phyloP scores from a whole-genome alignment of 2,329 filamentous ascomycete genomes.

The Xylariaceae sp. region DNA sequence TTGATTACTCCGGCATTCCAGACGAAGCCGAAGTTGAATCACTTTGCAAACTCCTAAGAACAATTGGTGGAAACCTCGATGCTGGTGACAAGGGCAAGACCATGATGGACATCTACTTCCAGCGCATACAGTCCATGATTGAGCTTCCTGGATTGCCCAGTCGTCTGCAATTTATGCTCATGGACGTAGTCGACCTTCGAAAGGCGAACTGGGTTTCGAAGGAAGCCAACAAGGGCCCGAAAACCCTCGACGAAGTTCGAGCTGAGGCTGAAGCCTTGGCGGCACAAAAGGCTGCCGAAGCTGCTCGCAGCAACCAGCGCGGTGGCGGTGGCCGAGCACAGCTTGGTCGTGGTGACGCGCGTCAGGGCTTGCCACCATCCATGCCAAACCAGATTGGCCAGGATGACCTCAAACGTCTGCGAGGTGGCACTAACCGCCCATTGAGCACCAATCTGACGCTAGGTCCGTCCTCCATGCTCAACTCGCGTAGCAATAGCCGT shows the following conservation, averaged over 20 bases:
- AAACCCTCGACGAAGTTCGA: conserved; percentile 91
- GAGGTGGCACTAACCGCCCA: conserved; percentile 53
- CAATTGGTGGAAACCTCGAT: conserved; percentile 85
- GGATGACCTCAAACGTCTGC: conserved; percentile 85
- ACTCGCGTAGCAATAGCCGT: conserved; percentile 85
- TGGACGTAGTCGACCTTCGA: conserved; percentile 88
- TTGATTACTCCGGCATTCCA: conserved; percentile 88
- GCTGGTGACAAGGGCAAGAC: conserved; percentile 72
- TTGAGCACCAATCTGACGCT: conserved; percentile 59
- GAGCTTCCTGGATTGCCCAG: conserved; percentile 76
- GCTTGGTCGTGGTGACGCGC: conserved; percentile 78
- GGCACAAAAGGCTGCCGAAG: conserved; percentile 76
- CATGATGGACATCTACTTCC: conserved; percentile 93
- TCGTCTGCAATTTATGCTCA: conserved; percentile 90
- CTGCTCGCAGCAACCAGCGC: conserved; percentile 55
- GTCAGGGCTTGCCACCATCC: conserved; percentile 66
- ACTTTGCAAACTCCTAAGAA: conserved; percentile 84
- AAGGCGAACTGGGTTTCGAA: conserved; percentile 75
- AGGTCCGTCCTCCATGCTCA: conserved; percentile 82
- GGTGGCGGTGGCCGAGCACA: conserved; percentile 65
- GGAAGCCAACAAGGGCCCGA: conserved; percentile 87
- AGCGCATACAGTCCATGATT: conserved; percentile 76
- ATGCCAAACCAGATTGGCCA: conserved; percentile 82
- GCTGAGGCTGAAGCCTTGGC: conserved; percentile 72
- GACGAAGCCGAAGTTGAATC: conserved; percentile 97